Percentiles rank a stretch among this genome's conserved stretches.
phyloP scores from a whole-genome alignment of 1,139 yeast species.

The Blastobotrys persicus region DNA sequence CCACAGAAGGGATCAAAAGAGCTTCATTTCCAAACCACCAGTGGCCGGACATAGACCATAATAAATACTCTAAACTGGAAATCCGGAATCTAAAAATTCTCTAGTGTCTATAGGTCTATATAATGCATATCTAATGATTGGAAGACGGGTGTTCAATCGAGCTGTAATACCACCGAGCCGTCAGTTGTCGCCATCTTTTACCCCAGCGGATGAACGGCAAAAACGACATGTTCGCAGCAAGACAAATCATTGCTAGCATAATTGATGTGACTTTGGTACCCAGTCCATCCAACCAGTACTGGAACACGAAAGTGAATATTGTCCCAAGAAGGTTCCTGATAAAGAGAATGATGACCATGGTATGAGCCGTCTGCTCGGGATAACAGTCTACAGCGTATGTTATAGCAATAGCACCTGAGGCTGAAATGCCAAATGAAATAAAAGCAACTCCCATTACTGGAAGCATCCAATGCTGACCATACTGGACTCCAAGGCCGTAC shows the following conservation, averaged over 20 bases:
- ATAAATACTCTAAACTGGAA: too few species aligned
- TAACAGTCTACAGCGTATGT: constrained; percentile 53
- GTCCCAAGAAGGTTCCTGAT: constrained; percentile 21
- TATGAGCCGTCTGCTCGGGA: constrained; percentile 48
- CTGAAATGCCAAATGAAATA: constrained; percentile 52
- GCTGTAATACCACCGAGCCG: constrained; percentile 18
- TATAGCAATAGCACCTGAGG: constrained; percentile 50
- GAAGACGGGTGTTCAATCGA: too few species aligned
- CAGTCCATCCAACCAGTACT: constrained; percentile 21
- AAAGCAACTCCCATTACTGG: constrained; percentile 33
- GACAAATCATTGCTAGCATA: constrained; percentile 18
- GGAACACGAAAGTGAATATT: constrained; percentile 20
- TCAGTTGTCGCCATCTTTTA: constrained; percentile 15
- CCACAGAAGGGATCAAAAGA: too few species aligned
- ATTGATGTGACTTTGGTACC: constrained; percentile 17
- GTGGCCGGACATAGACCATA: too few species aligned
- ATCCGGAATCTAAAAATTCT: too few species aligned
- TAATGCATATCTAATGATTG: too few species aligned
- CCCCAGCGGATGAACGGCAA: constrained; percentile 17
- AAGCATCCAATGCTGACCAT: constrained; percentile 55
- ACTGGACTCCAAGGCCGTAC: constrained; percentile 73
- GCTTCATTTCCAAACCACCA: too few species aligned
- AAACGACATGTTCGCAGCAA: constrained; percentile 17
- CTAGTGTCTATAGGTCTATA: too few species aligned
- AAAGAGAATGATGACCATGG: constrained; percentile 42